These are phyloP conservation scores for Glycine tomentella DNA, from an alignment of 306 rosid genomes.

Conservation along the genomic window DNA sequence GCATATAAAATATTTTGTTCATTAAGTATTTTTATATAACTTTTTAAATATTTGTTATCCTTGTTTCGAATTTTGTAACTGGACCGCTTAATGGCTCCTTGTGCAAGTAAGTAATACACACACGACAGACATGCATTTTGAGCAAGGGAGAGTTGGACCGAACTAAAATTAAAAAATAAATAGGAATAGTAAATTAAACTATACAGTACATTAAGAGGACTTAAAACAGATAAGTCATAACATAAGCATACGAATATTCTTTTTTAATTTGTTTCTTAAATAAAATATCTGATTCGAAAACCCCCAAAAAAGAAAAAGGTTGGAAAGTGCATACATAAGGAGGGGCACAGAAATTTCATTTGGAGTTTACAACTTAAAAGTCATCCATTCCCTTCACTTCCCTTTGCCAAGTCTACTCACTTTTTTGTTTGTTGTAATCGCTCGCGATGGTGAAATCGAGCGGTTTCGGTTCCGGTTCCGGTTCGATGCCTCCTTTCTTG, in stretches of 20 bases:
- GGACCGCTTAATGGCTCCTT: not conserved
- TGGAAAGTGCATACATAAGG: too few relatives aligned
- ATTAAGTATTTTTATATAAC: not conserved
- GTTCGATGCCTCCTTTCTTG: conserved; percentile 72
- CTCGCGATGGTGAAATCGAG: conserved; percentile 65
- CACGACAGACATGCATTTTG: not conserved
- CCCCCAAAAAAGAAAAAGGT: not conserved
- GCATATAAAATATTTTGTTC: not conserved
- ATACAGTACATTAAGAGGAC: not conserved
- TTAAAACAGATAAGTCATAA: not conserved
- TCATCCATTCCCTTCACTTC: not conserved
- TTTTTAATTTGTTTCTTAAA: not conserved
- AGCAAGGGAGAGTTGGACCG: not conserved
- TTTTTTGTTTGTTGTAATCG: not conserved
- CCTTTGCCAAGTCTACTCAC: not conserved
- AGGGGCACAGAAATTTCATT: too few relatives aligned
- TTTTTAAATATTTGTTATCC: not conserved
- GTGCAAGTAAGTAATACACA: not conserved
- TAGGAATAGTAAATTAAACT: not conserved
- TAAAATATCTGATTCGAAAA: conserved; percentile 36
- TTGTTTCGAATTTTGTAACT: not conserved
- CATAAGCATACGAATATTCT: not conserved
- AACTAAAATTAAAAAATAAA: not conserved
- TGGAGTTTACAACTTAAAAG: too few relatives aligned
- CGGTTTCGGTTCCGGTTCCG: conserved; percentile 41